These are phyloP conservation scores for Vaccinium darrowii DNA, from an alignment of 148 eudicot genomes.

Conservation along the genomic window DNA sequence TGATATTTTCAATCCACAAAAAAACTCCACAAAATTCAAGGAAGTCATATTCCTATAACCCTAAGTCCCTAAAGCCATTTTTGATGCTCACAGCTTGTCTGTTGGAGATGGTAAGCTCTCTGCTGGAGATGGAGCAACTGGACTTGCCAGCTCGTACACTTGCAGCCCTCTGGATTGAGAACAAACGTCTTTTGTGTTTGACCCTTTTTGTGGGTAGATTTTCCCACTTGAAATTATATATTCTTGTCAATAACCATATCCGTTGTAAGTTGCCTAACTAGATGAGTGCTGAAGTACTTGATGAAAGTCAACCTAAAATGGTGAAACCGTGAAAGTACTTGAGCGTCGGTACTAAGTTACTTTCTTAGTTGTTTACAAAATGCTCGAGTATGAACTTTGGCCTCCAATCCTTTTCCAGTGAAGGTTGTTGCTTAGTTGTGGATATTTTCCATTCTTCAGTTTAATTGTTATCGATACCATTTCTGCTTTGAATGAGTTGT, in stretches of 20 bases:
- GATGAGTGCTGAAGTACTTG: not conserved
- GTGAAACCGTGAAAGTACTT: no score
- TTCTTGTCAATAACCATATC: conserved; percentile 27
- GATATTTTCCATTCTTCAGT: not conserved
- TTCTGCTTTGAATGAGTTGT: not conserved
- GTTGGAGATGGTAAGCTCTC: conserved; percentile 46
- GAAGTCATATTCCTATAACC: no score
- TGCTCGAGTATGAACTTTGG: conserved; percentile 4
- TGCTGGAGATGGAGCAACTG: conserved; percentile 53
- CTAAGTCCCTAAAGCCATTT: no score
- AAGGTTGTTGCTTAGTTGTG: not conserved
- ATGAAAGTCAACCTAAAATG: not conserved
- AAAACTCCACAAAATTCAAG: no score
- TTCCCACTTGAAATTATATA: conserved; percentile 34
- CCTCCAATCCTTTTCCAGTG: not conserved
- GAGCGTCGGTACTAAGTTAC: not conserved
- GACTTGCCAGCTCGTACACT: conserved; percentile 51
- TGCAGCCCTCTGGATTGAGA: conserved; percentile 24
- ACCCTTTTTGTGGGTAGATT: conserved; percentile 24
- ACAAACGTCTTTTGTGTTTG: conserved; percentile 26
- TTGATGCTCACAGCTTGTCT: conserved; percentile 1
- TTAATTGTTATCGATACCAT: not conserved
- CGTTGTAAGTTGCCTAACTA: not conserved
- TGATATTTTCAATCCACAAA: no score
- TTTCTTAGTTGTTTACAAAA: not conserved